These are phyloP conservation scores for Eutrema japonicum DNA, from an alignment of 345 rosid species.

Conservation along the genomic window DNA sequence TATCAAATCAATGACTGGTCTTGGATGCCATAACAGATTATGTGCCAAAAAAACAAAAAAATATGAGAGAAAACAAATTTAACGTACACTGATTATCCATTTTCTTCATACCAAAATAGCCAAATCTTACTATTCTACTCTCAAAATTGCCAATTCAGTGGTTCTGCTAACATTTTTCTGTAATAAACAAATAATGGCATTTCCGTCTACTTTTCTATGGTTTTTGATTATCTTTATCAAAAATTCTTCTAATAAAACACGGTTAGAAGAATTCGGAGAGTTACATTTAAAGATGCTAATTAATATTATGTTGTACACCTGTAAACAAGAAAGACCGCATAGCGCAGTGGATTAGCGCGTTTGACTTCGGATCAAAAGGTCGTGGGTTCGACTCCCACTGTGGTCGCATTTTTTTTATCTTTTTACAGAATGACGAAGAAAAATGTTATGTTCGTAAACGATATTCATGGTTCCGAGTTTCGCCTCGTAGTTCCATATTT, in stretches of 20 bases:
- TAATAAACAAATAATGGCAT: neutral
- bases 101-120: neutral
- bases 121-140: neutral
- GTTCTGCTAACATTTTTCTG: neutral
- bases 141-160: neutral
- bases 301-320: too few species aligned
- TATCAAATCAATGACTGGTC: too few species aligned
- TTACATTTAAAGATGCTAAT: neutral
- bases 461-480: neutral
- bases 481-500: neutral
- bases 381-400: constrained; percentile 95
- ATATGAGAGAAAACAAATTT: neutral
- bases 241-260: too few species aligned
- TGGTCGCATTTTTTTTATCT: constrained; percentile 53
- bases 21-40: too few species aligned
- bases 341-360: constrained; percentile 98
- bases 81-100: neutral
- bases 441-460: neutral
- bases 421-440: neutral
- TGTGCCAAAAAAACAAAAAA: too few species aligned
- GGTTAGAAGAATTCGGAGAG: neutral
- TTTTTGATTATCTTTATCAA: neutral
- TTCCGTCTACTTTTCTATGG: neutral
- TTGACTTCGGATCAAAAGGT: constrained; percentile 92
- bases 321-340: constrained; percentile 51